Evolutionary conservation across 495 filamentous ascomycete species (phyloP).

Genomic region (Coniosporium apollinis): DNA sequence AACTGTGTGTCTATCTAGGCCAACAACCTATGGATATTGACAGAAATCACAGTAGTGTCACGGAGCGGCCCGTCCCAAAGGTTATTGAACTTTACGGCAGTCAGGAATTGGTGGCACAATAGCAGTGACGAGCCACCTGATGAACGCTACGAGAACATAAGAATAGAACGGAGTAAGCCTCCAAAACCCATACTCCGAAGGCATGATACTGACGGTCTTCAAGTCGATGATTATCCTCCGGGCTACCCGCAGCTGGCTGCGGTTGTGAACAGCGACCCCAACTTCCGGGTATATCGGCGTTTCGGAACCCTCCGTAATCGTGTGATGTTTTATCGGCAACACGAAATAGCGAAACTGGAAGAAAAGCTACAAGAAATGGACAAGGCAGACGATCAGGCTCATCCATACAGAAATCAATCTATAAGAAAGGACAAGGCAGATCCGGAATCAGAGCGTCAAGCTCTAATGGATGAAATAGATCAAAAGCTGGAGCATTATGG

Average conservation of each 20-base stretch:
- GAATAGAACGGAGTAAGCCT: too few relatives aligned
- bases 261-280: conserved; percentile 12
- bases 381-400: conserved; percentile 1
- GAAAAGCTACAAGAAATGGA: conserved; percentile 3
- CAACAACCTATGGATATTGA: too few relatives aligned
- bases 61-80: too few relatives aligned
- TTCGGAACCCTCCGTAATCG: conserved; percentile 6
- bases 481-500: conserved; percentile 3
- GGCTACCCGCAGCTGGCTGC: conserved; percentile 12
- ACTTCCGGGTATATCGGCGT: conserved; percentile 8
- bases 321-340: conserved; percentile 6
- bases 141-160: too few relatives aligned
- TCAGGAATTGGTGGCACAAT: too few relatives aligned
- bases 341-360: conserved; percentile 6
- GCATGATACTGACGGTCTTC: too few relatives aligned
- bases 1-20: too few relatives aligned
- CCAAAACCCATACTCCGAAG: too few relatives aligned
- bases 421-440: not conserved
- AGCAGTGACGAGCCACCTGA: too few relatives aligned
- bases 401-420: conserved; percentile 3
- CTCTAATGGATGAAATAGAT: not conserved
- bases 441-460: not conserved
- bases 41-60: too few relatives aligned
- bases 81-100: too few relatives aligned
- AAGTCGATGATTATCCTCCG: conserved; percentile 9